Base-by-base conservation (phyloP, 1,284 basidiomycete species). In the Agroathelia rolfsii region DNA sequence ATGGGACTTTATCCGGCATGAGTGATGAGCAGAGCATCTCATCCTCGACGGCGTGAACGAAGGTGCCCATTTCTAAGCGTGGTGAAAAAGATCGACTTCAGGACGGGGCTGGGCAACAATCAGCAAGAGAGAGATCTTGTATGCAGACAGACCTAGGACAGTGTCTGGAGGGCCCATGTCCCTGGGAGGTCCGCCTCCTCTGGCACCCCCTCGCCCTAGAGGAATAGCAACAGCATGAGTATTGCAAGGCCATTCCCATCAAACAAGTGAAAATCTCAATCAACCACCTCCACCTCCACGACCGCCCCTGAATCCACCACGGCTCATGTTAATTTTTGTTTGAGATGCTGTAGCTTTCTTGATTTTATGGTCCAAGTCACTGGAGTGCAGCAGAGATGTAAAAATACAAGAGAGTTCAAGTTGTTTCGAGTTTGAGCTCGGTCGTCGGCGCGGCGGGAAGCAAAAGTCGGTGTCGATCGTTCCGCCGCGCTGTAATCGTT, bases 21-120 rank as follows among this genome's bases (percentile, higher is more conserved):
- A 78, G 64, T 9, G 90, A 89, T 7, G 80, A 68, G 60, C 95
- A 99, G 36, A 98, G 67, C 94, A 99, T 97, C 58, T 99, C 94
- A 41, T 89, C 88, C 64, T 99, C 95, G 30, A 96, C 93, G 13
- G 93, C 86, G 56, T 98, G 92, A 18, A 90, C 55, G 56, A 94
- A 94, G 1, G 79, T 66, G 38, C 93, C 89, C 62, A 92, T 79
- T 63, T 89, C 86, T 89, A 28, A 21, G 8, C 35, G 19, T 28
- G 15, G 17, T 21, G 17, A 24, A 22, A 17, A 35, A 21, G 19
- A 22, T 32, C 18, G 35, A 41, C 19, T 37, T 9, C 20, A 37
- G 10, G 34, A 12, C 18, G 26, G 35, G 10, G 38, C 21, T 35
- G 24, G 39, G 24, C 28, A 28, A 25, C n/a, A n/a, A n/a, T n/a